phyloP scores from a whole-genome alignment of 2,329 filamentous ascomycete species.

The Botryotinia calthae region DNA sequence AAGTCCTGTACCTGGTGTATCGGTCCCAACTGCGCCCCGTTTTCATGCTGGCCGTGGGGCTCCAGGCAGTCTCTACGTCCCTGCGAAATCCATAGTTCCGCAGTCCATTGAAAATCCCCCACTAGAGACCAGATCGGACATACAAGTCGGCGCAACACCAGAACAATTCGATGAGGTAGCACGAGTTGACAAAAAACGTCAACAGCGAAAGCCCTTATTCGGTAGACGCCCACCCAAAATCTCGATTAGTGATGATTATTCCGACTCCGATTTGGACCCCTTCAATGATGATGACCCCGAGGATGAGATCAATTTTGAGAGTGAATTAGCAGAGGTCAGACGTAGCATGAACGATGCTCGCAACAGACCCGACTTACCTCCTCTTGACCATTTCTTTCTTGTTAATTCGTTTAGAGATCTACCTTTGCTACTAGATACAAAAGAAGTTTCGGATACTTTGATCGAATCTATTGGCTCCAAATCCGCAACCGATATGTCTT shows the following conservation, averaged over 20 bases:
- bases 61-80: constrained; percentile 5
- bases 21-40: constrained; percentile 35
- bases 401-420: constrained; percentile 27
- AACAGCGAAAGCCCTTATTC: constrained; percentile 26
- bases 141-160: not conserved
- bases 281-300: constrained; percentile 35
- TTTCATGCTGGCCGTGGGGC: constrained; percentile 18
- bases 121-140: not conserved
- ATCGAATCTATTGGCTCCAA: not conserved
- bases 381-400: constrained; percentile 21
- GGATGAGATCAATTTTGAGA: constrained; percentile 36
- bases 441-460: not conserved
- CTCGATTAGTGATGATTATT: constrained; percentile 23
- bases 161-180: constrained; percentile 1
- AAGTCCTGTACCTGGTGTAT: constrained; percentile 31
- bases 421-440: constrained; percentile 11
- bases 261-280: constrained; percentile 36
- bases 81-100: not conserved
- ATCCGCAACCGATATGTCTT: not conserved
- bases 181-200: constrained; percentile 1
- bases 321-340: constrained; percentile 34
- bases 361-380: constrained; percentile 29
- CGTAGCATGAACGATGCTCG: constrained; percentile 27
- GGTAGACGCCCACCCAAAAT: constrained; percentile 26
- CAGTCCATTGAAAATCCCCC: not conserved